These are phyloP conservation scores for Didymella pomorum DNA, from an alignment of 2,329 filamentous ascomycete species.

Conservation along the genomic window DNA sequence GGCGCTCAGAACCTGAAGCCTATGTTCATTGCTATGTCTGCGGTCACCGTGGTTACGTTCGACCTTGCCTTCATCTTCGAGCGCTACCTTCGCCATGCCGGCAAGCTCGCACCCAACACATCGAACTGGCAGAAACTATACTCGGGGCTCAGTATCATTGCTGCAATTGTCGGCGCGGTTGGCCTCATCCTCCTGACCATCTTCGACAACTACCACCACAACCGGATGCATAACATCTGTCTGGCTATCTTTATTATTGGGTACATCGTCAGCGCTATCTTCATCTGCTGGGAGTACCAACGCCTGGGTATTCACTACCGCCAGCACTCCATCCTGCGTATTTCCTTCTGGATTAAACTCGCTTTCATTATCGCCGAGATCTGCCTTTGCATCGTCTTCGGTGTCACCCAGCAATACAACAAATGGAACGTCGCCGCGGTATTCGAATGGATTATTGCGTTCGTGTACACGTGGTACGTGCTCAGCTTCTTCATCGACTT, in stretches of 20 bases:
- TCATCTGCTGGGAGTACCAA: conserved; percentile 90
- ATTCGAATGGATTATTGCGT: conserved; percentile 80
- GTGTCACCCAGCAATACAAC: conserved; percentile 59
- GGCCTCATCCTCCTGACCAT: conserved; percentile 85
- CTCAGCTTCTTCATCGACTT: conserved; percentile 89
- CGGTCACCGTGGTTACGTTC: conserved; percentile 78
- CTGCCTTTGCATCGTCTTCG: conserved; percentile 76
- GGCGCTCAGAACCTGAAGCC: conserved; percentile 72
- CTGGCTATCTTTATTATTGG: conserved; percentile 83
- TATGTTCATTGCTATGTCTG: conserved; percentile 77
- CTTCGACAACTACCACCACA: conserved; percentile 80
- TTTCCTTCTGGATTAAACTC: conserved; percentile 89
- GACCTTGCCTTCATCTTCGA: conserved; percentile 82
- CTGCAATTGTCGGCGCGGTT: conserved; percentile 76
- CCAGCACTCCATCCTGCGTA: conserved; percentile 73
- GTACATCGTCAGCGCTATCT: conserved; percentile 84
- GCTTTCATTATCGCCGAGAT: conserved; percentile 83
- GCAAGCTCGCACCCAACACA: conserved; percentile 79
- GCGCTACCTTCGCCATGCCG: conserved; percentile 83
- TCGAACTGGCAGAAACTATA: conserved; percentile 69
- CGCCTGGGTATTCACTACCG: conserved; percentile 82
- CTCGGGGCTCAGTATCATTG: conserved; percentile 67
- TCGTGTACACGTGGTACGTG: conserved; percentile 88
- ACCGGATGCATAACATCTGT: conserved; percentile 75
- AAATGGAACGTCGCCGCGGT: conserved; percentile 74